phyloP scores from a whole-genome alignment of 352 stramenopile species.

The Pythium pyrilobum region DNA sequence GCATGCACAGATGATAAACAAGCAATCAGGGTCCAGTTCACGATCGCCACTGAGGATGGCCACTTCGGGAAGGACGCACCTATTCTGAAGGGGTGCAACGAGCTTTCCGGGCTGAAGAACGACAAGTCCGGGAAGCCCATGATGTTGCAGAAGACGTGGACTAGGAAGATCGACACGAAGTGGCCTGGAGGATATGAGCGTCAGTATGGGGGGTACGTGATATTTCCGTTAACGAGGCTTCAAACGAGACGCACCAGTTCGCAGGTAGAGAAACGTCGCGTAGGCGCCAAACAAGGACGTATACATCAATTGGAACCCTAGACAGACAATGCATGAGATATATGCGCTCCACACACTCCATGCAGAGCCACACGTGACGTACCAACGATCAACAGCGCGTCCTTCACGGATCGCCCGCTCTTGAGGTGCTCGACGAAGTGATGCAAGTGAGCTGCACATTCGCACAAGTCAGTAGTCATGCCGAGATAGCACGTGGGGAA shows the following conservation, averaged over 20 bases:
- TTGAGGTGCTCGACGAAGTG: conserved; percentile 84
- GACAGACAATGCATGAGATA: conserved; percentile 1
- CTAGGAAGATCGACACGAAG: conserved; percentile 84
- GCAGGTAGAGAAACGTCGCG: conserved; percentile 90
- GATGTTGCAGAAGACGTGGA: conserved; percentile 94
- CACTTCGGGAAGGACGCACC: conserved; percentile 31
- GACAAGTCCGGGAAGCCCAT: conserved; percentile 92
- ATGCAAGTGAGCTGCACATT: conserved; percentile 64
- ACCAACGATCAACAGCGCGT: conserved; percentile 77
- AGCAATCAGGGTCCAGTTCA: too few species aligned
- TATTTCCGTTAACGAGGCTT: background rate
- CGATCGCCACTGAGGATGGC: too few species aligned
- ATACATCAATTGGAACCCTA: conserved; percentile 93
- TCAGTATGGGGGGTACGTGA: background rate
- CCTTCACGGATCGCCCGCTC: conserved; percentile 56
- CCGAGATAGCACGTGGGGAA: background rate
- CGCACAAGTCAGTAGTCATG: background rate
- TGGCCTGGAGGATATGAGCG: conserved; percentile 34
- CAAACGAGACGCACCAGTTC: conserved; percentile 52
- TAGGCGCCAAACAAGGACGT: conserved; percentile 96
- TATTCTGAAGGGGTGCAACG: conserved; percentile 72
- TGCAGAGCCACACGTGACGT: background rate
- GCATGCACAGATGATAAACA: background rate
- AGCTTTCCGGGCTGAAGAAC: conserved; percentile 76
- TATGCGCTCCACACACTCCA: background rate